phyloP scores from a whole-genome alignment of 2,329 filamentous ascomycete genomes.

The Neopestalotiopsis sp. region DNA sequence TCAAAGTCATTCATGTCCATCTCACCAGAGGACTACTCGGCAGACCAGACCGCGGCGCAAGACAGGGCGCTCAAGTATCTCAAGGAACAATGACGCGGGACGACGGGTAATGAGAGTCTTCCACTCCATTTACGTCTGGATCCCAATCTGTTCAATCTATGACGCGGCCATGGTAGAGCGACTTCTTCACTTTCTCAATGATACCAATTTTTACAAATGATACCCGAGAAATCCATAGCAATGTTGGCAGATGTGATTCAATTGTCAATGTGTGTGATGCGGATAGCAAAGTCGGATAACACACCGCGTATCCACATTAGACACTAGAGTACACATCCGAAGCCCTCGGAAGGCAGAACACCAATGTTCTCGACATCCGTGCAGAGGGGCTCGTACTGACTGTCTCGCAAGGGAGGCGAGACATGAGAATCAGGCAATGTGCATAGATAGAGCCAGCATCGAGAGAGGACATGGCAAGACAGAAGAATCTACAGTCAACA shows the following conservation, averaged over 20 bases:
- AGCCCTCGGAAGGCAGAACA: neutral
- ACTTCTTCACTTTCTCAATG: neutral
- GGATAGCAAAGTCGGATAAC: neutral
- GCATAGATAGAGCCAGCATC: no score
- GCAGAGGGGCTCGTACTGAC: no score
- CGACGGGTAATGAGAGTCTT: neutral
- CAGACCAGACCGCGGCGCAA: neutral
- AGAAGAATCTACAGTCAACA: no score
- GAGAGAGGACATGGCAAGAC: no score
- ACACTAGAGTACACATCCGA: neutral
- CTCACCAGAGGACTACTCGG: neutral
- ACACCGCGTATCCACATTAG: neutral
- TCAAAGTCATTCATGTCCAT: neutral
- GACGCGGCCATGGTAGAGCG: neutral
- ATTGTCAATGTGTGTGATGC: neutral
- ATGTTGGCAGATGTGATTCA: neutral
- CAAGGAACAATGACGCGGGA: neutral
- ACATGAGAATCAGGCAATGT: no score
- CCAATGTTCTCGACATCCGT: no score
- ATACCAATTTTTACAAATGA: no score
- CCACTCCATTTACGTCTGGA: neutral
- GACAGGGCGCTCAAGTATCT: neutral
- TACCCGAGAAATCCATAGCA: neutral
- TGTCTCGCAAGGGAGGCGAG: no score
- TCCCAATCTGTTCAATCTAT: neutral